Percentiles rank a stretch among this genome's conserved stretches.
phyloP scores from a whole-genome alignment of 441 rosid genomes.

The Biscutella auriculata region DNA sequence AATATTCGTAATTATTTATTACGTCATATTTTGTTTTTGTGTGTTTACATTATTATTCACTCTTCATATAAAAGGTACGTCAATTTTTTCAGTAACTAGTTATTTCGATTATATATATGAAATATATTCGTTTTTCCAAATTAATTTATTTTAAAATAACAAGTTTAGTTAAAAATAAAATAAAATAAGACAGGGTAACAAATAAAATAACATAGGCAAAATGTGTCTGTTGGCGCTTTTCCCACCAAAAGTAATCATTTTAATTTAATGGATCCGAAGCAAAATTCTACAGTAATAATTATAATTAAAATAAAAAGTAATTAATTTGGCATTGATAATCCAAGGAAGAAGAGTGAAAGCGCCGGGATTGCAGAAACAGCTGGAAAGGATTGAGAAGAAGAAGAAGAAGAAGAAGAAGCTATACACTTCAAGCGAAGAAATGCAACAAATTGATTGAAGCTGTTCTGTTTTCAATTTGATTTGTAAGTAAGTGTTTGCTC shows the following conservation, averaged over 20 bases:
- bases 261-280: slow-evolving; percentile 2
- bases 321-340: slow-evolving; percentile 10
- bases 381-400: neutral
- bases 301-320: neutral
- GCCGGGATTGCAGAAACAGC: slow-evolving; percentile 13
- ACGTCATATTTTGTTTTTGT: too few relatives aligned
- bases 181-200: too few relatives aligned
- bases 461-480: slow-evolving; percentile 1
- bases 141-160: too few relatives aligned
- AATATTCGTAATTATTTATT: too few relatives aligned
- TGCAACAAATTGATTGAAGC: neutral
- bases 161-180: too few relatives aligned
- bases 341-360: slow-evolving; percentile 11
- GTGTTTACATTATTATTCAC: too few relatives aligned
- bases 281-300: neutral
- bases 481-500: slow-evolving; percentile 13
- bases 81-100: too few relatives aligned
- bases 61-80: too few relatives aligned
- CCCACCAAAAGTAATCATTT: slow-evolving; percentile 15
- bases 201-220: too few relatives aligned
- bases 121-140: too few relatives aligned
- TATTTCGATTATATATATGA: too few relatives aligned
- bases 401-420: neutral
- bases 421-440: too few relatives aligned
- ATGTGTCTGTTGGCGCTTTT: slow-evolving; percentile 9